Percentiles rank a stretch among this genome's conserved stretches.
These are phyloP conservation scores for Torrubiella hemipterigena DNA, from an alignment of 2,329 filamentous ascomycete species.

Conservation along the genomic window DNA sequence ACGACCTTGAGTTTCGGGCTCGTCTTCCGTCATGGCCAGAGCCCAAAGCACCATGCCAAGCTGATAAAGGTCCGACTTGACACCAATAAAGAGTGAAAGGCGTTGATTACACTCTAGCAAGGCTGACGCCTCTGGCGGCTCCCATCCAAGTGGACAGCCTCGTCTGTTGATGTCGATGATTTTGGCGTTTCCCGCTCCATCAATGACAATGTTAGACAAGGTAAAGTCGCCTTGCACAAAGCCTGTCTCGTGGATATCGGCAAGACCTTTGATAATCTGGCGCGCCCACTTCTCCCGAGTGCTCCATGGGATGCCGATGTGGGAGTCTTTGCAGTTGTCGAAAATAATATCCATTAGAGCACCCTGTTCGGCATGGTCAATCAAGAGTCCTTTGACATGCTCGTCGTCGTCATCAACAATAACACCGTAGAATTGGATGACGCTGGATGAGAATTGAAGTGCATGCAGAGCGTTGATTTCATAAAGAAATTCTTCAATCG, in stretches of 20 bases:
- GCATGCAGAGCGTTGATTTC: slow-evolving; percentile 90
- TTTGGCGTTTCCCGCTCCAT: slow-evolving; percentile 71
- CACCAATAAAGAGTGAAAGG: slow-evolving; percentile 94
- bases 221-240: slow-evolving; percentile 98
- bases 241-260: slow-evolving; percentile 88
- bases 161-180: slow-evolving; percentile 98
- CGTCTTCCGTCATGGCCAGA: slow-evolving; percentile 74
- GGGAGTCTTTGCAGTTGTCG: slow-evolving; percentile 51
- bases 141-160: slow-evolving; percentile 96
- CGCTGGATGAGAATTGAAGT: slow-evolving; percentile 58
- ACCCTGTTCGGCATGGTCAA: slow-evolving; percentile 76
- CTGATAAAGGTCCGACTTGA: slow-evolving; percentile 94
- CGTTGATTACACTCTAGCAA: slow-evolving; percentile 81
- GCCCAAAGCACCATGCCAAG: slow-evolving; percentile 97
- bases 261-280: slow-evolving; percentile 80
- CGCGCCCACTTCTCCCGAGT: slow-evolving; percentile 77
- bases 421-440: slow-evolving; percentile 79
- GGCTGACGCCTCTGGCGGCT: slow-evolving; percentile 78
- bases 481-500: slow-evolving; percentile 92
- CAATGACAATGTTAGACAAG: slow-evolving; percentile 91
- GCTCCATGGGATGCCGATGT: slow-evolving; percentile 50
- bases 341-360: slow-evolving; percentile 86
- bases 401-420: slow-evolving; percentile 82
- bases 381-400: slow-evolving; percentile 75
- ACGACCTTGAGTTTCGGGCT: slow-evolving; percentile 68